phyloP scores from a whole-genome alignment of 2,329 filamentous ascomycete species.

The Aureobasidium vineae region DNA sequence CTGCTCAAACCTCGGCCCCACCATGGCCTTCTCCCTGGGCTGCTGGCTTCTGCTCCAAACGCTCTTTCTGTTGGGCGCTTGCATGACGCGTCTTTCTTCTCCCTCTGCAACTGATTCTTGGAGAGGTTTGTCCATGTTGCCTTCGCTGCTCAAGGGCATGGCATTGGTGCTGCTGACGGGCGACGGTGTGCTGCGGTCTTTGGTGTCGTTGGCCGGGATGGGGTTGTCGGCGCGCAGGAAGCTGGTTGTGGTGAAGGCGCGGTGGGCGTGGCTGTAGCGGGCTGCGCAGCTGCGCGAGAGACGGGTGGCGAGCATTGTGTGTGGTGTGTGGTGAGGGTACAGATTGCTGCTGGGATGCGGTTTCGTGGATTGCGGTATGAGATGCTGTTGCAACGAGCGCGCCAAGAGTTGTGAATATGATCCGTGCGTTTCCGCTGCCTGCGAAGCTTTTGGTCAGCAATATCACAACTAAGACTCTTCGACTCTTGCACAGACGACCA shows the following conservation, averaged over 20 bases:
- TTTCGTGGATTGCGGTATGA: background rate
- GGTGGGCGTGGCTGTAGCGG: slow-evolving; percentile 15
- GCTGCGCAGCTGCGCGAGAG: background rate
- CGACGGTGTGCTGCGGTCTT: slow-evolving; percentile 42
- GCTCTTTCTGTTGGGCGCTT: slow-evolving; percentile 80
- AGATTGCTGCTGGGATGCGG: background rate
- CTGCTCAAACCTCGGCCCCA: slow-evolving; percentile 93
- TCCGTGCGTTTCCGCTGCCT: slow-evolving; percentile 14
- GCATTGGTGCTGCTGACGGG: slow-evolving; percentile 62
- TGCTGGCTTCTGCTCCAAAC: slow-evolving; percentile 87
- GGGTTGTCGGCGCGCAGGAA: slow-evolving; percentile 41
- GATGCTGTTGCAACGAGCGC: slow-evolving; percentile 2
- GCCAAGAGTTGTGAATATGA: background rate
- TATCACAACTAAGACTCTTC: background rate
- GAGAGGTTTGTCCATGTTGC: slow-evolving; percentile 52
- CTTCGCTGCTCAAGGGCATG: slow-evolving; percentile 52
- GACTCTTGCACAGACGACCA: background rate
- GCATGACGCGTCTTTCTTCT: slow-evolving; percentile 60
- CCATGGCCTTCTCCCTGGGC: slow-evolving; percentile 79
- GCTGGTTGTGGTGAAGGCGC: slow-evolving; percentile 31
- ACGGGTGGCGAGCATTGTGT: slow-evolving; percentile 20
- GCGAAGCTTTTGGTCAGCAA: slow-evolving; percentile 22
- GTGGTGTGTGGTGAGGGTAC: background rate
- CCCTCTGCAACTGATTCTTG: slow-evolving; percentile 56
- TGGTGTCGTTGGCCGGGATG: slow-evolving; percentile 64